These are phyloP conservation scores for Allomyces arbusculus DNA, from an alignment of 192 early-diverging fungal species.

Conservation along the genomic window DNA sequence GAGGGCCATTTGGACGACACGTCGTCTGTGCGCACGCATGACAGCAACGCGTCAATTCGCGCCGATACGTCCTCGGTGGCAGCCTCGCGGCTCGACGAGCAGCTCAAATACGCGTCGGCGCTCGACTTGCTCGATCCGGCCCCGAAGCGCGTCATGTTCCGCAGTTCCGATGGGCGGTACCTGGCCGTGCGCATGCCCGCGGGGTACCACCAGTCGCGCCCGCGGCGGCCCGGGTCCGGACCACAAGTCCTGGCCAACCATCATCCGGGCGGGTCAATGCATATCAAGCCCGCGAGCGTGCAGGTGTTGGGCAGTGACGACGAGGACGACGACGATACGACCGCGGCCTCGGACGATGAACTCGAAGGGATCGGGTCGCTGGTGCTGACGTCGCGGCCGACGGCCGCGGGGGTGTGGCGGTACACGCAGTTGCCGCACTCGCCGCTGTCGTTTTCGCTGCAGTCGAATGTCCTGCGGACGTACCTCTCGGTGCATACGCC, in stretches of 20 bases:
- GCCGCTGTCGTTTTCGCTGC: not conserved
- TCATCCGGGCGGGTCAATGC: too few species aligned
- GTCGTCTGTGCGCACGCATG: too few species aligned
- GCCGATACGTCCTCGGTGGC: too few species aligned
- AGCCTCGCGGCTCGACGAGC: not conserved
- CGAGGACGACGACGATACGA: too few species aligned
- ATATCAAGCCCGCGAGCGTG: too few species aligned
- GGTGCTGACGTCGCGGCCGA: not conserved
- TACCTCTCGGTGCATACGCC: not conserved
- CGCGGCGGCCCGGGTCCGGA: not conserved
- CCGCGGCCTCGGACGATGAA: too few species aligned
- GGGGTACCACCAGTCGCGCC: not conserved
- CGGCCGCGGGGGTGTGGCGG: not conserved
- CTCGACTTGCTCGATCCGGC: not conserved
- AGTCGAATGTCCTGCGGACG: not conserved
- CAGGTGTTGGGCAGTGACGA: too few species aligned
- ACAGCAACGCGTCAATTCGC: too few species aligned
- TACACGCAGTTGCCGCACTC: not conserved
- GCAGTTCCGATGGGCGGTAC: not conserved
- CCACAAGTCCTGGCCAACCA: not conserved
- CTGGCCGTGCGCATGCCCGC: not conserved
- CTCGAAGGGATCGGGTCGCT: not conserved
- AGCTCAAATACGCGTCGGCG: not conserved
- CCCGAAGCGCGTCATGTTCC: not conserved
- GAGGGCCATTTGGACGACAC: too few species aligned